A percentile compares a stretch with the other conserved stretches of the same genome.
Evolutionary conservation across 345 rosid species (phyloP).

Genomic region (Raphanus raphanistrum): DNA sequence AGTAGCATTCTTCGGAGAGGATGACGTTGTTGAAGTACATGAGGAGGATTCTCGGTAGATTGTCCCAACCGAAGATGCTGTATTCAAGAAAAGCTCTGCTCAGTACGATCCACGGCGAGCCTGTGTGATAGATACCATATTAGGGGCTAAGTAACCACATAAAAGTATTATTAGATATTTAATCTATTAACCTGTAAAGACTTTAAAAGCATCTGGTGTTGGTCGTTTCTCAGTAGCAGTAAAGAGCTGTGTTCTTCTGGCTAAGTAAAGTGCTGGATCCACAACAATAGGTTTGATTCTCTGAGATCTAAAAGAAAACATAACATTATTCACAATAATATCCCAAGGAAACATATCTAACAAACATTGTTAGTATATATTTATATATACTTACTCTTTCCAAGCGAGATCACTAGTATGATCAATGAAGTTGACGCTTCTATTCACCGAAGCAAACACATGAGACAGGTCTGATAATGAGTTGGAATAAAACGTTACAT

Average conservation of each 20-base stretch:
- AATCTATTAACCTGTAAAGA: slow-evolving; percentile 60
- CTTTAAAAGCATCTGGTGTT: slow-evolving; percentile 80
- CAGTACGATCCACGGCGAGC: slow-evolving; percentile 85
- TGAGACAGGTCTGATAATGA: slow-evolving; percentile 73
- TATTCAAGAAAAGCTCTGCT: slow-evolving; percentile 85
- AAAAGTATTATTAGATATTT: neutral
- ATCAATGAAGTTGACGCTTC: slow-evolving; percentile 89
- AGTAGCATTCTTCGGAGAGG: slow-evolving; percentile 84
- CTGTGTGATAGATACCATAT: slow-evolving; percentile 47
- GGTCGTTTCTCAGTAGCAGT: slow-evolving; percentile 78
- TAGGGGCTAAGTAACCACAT: neutral
- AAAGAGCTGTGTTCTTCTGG: slow-evolving; percentile 85
- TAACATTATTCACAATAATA: neutral
- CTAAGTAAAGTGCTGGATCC: slow-evolving; percentile 86
- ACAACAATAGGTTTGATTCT: slow-evolving; percentile 88
- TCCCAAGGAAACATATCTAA: neutral
- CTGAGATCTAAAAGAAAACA: slow-evolving; percentile 54
- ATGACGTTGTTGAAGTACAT: slow-evolving; percentile 93
- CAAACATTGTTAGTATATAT: neutral
- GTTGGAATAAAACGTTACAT: neutral
- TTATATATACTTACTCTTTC: slow-evolving; percentile 85
- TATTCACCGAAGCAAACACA: slow-evolving; percentile 69
- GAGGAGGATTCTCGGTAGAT: slow-evolving; percentile 79
- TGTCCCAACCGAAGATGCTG: slow-evolving; percentile 95
- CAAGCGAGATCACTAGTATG: slow-evolving; percentile 96